Conservation (phyloP, 164 flowering plant species). For the Macadamia tetraphylla region DNA sequence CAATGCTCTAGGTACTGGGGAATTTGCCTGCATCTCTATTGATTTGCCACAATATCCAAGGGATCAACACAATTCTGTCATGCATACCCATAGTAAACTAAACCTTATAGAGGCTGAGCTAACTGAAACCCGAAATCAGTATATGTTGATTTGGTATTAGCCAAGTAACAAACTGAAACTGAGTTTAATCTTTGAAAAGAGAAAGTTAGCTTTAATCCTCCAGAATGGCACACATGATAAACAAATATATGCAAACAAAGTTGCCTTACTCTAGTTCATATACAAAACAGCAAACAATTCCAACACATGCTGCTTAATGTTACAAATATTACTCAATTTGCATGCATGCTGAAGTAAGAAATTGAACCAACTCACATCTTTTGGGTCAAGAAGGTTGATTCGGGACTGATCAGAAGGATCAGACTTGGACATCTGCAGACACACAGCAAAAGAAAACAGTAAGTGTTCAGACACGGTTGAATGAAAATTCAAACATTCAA, state of each 20-base stretch:
- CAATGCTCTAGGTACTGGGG: too few species aligned
- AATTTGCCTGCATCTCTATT: too few species aligned
- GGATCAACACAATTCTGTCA: too few species aligned
- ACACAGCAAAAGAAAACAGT: constrained; percentile 11
- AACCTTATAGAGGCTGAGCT: background rate
- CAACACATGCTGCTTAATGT: background rate
- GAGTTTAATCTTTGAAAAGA: background rate
- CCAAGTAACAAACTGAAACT: background rate
- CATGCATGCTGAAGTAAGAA: constrained; percentile 3
- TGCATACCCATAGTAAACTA: too few species aligned
- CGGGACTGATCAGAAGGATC: constrained; percentile 92
- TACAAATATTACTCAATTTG: too few species aligned
- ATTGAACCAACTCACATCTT: constrained; percentile 60
- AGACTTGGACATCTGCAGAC: constrained; percentile 91
- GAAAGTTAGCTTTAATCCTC: background rate
- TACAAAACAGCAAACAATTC: background rate
- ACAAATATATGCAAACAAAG: background rate
- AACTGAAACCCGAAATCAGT: background rate
- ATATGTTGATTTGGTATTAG: too few species aligned
- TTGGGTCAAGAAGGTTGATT: constrained; percentile 88
- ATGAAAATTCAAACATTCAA: background rate
- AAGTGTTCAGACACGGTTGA: background rate
- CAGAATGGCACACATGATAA: too few species aligned
- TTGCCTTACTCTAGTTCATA: background rate
- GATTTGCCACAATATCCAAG: too few species aligned